These are phyloP conservation scores for Eucalyptus decipiens DNA, from an alignment of 345 rosid species.

Conservation along the genomic window DNA sequence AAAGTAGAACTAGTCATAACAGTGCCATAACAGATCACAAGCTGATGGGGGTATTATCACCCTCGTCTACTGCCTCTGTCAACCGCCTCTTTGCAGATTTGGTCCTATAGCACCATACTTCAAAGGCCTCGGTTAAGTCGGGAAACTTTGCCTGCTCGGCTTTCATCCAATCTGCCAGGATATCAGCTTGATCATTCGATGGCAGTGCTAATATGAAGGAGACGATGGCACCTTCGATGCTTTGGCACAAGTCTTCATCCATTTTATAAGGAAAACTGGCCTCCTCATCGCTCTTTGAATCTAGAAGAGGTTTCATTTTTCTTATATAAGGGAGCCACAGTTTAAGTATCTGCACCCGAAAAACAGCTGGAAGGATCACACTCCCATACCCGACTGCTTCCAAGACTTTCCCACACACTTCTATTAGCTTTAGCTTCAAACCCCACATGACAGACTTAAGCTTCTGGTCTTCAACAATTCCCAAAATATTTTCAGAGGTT, in stretches of 20 bases:
- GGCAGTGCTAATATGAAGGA: constrained; percentile 69
- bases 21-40: background rate
- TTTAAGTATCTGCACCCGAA: constrained; percentile 43
- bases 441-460: constrained; percentile 52
- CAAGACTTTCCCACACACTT: constrained; percentile 69
- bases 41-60: constrained; percentile 9
- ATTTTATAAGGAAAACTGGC: constrained; percentile 38
- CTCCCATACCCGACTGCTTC: constrained; percentile 90
- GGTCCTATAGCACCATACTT: constrained; percentile 90
- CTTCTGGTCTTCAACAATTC: constrained; percentile 38
- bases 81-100: constrained; percentile 89
- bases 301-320: constrained; percentile 64
- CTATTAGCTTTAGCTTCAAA: constrained; percentile 61
- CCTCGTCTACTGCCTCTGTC: background rate
- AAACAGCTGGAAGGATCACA: constrained; percentile 55
- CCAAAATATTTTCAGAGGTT: constrained; percentile 36
- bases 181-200: constrained; percentile 79
- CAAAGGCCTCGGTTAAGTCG: constrained; percentile 90
- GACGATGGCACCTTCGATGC: constrained; percentile 69
- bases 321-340: constrained; percentile 84
- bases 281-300: constrained; percentile 28
- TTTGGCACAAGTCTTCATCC: constrained; percentile 74
- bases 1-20: background rate
- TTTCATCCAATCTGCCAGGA: constrained; percentile 82
- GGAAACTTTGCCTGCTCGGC: constrained; percentile 55